Conservation (phyloP, 2,329 filamentous ascomycete genomes). For the Cladosporium sp. region DNA sequence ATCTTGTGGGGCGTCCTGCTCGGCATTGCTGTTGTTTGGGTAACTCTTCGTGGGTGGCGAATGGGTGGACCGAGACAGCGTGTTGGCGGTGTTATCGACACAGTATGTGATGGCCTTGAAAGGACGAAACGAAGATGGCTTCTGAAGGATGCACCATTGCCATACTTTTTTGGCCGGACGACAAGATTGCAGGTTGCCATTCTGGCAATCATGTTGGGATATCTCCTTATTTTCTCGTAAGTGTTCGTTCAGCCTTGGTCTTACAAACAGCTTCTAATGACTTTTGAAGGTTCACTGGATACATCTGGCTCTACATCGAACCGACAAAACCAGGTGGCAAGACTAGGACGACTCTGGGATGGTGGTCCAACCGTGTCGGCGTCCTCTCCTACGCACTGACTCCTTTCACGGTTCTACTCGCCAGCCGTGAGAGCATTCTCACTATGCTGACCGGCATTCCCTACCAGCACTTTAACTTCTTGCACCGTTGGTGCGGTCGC, state of each 20-base stretch:
- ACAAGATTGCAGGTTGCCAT: conserved; percentile 65
- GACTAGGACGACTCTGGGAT: conserved; percentile 62
- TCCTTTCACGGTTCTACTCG: conserved; percentile 63
- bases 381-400: conserved; percentile 70
- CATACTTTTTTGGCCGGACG: conserved; percentile 60
- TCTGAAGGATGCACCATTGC: conserved; percentile 55
- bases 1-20: conserved; percentile 55
- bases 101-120: conserved; percentile 8
- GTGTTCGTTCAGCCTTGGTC: background rate
- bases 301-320: background rate
- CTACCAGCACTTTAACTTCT: conserved; percentile 72
- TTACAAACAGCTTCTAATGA: background rate
- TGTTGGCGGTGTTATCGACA: conserved; percentile 18
- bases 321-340: conserved; percentile 37
- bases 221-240: conserved; percentile 63
- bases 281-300: background rate
- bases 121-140: conserved; percentile 46
- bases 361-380: conserved; percentile 66
- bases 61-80: conserved; percentile 16
- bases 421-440: conserved; percentile 66
- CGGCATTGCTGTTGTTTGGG: conserved; percentile 45
- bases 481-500: conserved; percentile 72
- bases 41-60: conserved; percentile 30
- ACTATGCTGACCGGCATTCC: conserved; percentile 68
- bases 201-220: conserved; percentile 54